Base-by-base conservation (phyloP, 2,329 filamentous ascomycete genomes). In the Beauveria pseudobassiana region DNA sequence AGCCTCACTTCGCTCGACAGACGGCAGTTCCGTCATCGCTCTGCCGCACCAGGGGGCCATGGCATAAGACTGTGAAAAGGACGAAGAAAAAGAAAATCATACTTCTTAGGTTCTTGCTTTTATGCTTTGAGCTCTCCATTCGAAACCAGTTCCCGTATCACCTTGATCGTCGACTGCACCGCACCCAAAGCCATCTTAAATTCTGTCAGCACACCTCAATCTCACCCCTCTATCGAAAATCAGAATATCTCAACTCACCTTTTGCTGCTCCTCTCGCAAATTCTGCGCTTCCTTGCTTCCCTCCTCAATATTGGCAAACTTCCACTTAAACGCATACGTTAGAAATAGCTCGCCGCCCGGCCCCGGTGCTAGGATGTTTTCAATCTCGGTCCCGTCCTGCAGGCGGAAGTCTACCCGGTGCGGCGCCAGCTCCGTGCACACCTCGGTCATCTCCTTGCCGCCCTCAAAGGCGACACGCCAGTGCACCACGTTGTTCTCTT, bases 271-370 rank as follows among this genome's bases (percentile, higher is more conserved):
- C 5, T 50, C 68, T 65, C 66, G 61, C 54, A 68, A 56, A 38
- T 56, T 64, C 52, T 40, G 46, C 20, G 63, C 67, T 34, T 66
- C 66, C 22, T 67, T 65, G 30, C 65, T 66, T 45, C 67, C 69
- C 52, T 58, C 61, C 51, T 57, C 64, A 2, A 70, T 62, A 0
- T 61, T 66, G 8, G 64, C 56, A 58, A 69, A 62, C 56, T 65
- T 65, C 70, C 72, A 72, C 28, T 69, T 67, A 64, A 75, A 75
- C 1, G 68, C 63, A 62, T 72, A 74, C 14, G 73, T 74, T 65
- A 75, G 63, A 51, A 65, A 70, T 38, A 74, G 52, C 28, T 72
- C 68, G 26, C 65, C 48, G 18, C 28, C 40, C 18, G 69, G 55
- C 9, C 72, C 69, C 18, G 52, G 28, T 50, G 67, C 65, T 49